phyloP scores from a whole-genome alignment of 176 grass and related monocot genomes.

The Chrysopogon serrulatus region DNA sequence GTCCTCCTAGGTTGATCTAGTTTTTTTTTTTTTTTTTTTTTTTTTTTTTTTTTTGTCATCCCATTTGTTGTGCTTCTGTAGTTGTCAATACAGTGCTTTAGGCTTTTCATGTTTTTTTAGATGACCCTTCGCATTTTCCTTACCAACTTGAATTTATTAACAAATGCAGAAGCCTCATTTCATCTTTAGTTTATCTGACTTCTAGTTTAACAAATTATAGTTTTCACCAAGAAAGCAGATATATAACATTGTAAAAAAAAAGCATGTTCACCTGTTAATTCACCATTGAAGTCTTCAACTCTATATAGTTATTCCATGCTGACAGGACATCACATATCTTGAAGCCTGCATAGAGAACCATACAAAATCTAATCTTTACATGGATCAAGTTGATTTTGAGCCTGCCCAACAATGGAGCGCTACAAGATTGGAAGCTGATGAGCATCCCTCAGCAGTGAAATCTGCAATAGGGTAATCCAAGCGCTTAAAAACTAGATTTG shows the following conservation, averaged over 20 bases:
- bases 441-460: constrained; percentile 55
- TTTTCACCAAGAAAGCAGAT: not conserved
- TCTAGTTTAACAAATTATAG: constrained; percentile 6
- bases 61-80: not conserved
- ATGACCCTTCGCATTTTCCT: not conserved
- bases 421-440: constrained; percentile 78
- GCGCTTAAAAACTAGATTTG: not conserved
- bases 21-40: constrained; percentile 16
- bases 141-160: constrained; percentile 1
- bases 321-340: constrained; percentile 86
- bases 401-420: constrained; percentile 86
- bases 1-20: not conserved
- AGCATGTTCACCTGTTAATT: constrained; percentile 4
- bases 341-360: constrained; percentile 99
- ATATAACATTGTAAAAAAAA: constrained; percentile 2
- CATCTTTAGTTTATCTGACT: constrained; percentile 6
- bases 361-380: constrained; percentile 96
- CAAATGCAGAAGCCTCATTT: not conserved
- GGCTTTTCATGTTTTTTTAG: not conserved
- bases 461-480: constrained; percentile 55
- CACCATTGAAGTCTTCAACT: constrained; percentile 31
- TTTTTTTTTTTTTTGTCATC: not conserved
- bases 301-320: constrained; percentile 29
- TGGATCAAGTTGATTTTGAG: constrained; percentile 99
- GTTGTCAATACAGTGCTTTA: constrained; percentile 13